phyloP scores from a whole-genome alignment of 495 filamentous ascomycete genomes.

The Pseudomonodictys pantanalensis region DNA sequence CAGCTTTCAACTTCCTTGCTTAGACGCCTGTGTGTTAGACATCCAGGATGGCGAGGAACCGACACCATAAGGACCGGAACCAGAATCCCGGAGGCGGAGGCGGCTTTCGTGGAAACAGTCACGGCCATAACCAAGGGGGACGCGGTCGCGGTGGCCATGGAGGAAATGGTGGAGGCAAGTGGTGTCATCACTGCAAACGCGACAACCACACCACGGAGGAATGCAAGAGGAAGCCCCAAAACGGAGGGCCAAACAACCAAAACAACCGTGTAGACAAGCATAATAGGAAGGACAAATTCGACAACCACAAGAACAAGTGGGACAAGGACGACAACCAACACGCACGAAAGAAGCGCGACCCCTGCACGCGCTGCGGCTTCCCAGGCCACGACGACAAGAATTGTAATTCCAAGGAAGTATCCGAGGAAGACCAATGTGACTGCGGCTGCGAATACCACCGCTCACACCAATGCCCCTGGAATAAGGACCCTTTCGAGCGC shows the following conservation, averaged over 20 bases:
- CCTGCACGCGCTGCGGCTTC: slow-evolving; percentile 2
- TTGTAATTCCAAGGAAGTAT: slow-evolving; percentile 1
- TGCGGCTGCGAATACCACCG: slow-evolving; percentile 7
- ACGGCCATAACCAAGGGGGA: too few relatives aligned
- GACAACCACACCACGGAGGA: not conserved
- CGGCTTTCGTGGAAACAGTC: too few relatives aligned
- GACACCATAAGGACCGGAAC: too few relatives aligned
- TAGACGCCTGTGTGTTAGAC: too few relatives aligned
- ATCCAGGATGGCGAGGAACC: too few relatives aligned
- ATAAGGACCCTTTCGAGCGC: not conserved
- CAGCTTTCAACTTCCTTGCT: too few relatives aligned
- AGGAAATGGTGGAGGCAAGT: not conserved
- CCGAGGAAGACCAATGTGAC: not conserved
- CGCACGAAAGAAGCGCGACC: not conserved
- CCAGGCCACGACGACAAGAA: not conserved
- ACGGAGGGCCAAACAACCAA: not conserved
- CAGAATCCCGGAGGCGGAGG: too few relatives aligned
- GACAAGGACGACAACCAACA: too few relatives aligned
- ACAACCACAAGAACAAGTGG: not conserved
- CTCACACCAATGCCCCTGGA: not conserved
- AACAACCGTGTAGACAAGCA: not conserved
- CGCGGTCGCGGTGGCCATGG: not conserved
- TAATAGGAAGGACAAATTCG: not conserved
- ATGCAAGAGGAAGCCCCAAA: not conserved
- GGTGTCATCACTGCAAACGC: not conserved